phyloP scores from a whole-genome alignment of 148 eudicot genomes.

The Silene latifolia region DNA sequence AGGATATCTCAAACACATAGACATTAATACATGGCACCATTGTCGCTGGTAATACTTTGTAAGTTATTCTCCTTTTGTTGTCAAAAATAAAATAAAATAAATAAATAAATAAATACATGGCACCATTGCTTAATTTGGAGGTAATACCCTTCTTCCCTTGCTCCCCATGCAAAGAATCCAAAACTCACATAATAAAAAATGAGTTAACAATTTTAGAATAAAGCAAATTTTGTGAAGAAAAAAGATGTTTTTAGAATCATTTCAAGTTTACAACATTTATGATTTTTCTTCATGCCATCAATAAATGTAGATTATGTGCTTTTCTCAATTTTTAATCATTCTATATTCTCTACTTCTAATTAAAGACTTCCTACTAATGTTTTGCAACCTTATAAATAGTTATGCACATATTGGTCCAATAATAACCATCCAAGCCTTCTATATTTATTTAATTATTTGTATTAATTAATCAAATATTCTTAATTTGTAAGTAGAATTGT shows the following conservation, averaged over 20 bases:
- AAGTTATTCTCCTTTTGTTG: too few species aligned
- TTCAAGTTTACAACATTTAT: slow-evolving; percentile 9
- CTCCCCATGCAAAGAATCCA: slow-evolving; percentile 56
- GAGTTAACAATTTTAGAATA: slow-evolving; percentile 32
- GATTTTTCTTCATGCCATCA: not conserved
- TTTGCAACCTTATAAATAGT: slow-evolving; percentile 24
- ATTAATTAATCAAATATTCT: not conserved
- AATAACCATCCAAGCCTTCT: not conserved
- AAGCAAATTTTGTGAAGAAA: slow-evolving; percentile 33
- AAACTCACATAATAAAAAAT: slow-evolving; percentile 23
- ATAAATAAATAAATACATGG: too few species aligned
- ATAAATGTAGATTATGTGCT: not conserved
- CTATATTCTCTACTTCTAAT: slow-evolving; percentile 40
- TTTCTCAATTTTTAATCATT: slow-evolving; percentile 37
- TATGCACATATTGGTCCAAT: not conserved
- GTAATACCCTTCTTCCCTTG: slow-evolving; percentile 55
- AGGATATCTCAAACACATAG: too few species aligned
- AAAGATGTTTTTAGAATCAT: slow-evolving; percentile 31
- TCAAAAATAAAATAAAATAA: too few species aligned
- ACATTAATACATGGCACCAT: too few species aligned
- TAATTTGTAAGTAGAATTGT: not conserved
- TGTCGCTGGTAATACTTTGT: too few species aligned
- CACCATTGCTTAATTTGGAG: not conserved
- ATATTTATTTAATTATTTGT: not conserved
- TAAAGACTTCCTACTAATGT: not conserved